Evolutionary conservation across 768 basidiomycete genomes (phyloP).

Genomic region (Kockovaella imperatae): DNA sequence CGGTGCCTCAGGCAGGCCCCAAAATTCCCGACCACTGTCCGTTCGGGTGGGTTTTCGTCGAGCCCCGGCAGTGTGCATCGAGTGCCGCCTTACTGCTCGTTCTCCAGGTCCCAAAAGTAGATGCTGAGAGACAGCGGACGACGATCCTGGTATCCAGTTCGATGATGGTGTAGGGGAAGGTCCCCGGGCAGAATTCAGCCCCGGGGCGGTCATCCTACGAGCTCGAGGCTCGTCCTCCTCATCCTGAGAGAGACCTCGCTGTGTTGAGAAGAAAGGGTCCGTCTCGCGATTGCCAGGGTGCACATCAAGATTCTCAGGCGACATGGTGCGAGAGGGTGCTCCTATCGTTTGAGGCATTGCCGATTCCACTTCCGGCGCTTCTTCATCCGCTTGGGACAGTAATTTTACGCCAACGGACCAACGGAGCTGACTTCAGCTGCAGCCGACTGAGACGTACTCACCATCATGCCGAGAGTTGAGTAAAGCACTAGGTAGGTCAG

Average conservation of each 20-base stretch:
- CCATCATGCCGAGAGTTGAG: slow-evolving; percentile 92
- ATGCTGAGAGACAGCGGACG: not conserved
- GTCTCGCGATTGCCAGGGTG: slow-evolving; percentile 37
- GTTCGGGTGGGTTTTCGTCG: slow-evolving; percentile 27
- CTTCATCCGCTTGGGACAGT: slow-evolving; percentile 63
- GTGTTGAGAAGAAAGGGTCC: slow-evolving; percentile 37
- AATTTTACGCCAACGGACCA: slow-evolving; percentile 91
- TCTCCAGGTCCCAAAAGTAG: not conserved
- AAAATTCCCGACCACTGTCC: slow-evolving; percentile 42
- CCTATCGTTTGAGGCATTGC: not conserved
- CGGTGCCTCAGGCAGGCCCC: slow-evolving; percentile 38
- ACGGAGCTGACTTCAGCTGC: slow-evolving; percentile 62
- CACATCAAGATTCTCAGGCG: slow-evolving; percentile 25
- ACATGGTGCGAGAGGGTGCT: no score
- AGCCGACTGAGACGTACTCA: slow-evolving; percentile 47
- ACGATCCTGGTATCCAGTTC: slow-evolving; percentile 2
- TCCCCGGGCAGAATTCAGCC: slow-evolving; percentile 16
- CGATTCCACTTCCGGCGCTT: slow-evolving; percentile 26
- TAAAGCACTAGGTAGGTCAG: slow-evolving; percentile 59
- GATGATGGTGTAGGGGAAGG: slow-evolving; percentile 13
- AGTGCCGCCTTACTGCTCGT: not conserved
- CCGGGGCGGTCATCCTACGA: no score
- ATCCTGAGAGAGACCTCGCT: slow-evolving; percentile 18
- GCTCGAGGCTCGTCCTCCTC: slow-evolving; percentile 22
- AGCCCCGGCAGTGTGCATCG: not conserved